A percentile compares a stretch with the other conserved stretches of the same genome.
phyloP scores from a whole-genome alignment of 1,284 basidiomycete species.

The Chalciporus sp. region DNA sequence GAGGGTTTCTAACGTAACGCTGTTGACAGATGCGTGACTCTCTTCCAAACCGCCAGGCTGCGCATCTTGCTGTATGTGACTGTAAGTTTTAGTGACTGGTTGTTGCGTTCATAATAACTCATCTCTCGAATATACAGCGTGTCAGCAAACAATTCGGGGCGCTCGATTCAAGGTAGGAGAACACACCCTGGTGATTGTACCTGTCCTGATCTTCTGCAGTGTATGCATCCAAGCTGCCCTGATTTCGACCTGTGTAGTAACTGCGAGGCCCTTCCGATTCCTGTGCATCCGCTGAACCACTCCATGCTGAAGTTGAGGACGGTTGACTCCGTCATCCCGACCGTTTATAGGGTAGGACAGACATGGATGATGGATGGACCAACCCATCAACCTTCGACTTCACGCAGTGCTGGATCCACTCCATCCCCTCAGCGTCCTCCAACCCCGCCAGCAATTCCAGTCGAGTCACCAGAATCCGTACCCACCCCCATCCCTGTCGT shows the following conservation, averaged over 20 bases:
- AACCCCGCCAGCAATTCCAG: not conserved
- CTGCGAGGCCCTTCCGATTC: constrained; percentile 82
- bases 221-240: constrained; percentile 78
- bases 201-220: constrained; percentile 46
- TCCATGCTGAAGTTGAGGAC: constrained; percentile 80
- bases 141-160: constrained; percentile 58
- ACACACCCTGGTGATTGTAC: not conserved
- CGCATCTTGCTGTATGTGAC: constrained; percentile 57
- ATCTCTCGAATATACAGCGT: constrained; percentile 39
- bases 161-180: constrained; percentile 67
- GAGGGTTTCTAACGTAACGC: not conserved
- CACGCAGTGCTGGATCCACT: not conserved
- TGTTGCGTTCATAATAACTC: not conserved
- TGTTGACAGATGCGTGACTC: constrained; percentile 30
- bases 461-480: not conserved
- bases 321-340: constrained; percentile 53
- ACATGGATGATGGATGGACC: constrained; percentile 25
- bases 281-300: constrained; percentile 74
- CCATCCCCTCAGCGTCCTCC: not conserved
- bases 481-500: not conserved
- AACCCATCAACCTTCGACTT: not conserved
- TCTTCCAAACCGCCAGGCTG: constrained; percentile 12
- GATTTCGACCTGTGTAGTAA: constrained; percentile 84
- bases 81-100: constrained; percentile 31
- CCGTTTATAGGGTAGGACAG: constrained; percentile 43